Base-by-base conservation (phyloP, 805 yeast species). In the Pichia cabralensis region DNA sequence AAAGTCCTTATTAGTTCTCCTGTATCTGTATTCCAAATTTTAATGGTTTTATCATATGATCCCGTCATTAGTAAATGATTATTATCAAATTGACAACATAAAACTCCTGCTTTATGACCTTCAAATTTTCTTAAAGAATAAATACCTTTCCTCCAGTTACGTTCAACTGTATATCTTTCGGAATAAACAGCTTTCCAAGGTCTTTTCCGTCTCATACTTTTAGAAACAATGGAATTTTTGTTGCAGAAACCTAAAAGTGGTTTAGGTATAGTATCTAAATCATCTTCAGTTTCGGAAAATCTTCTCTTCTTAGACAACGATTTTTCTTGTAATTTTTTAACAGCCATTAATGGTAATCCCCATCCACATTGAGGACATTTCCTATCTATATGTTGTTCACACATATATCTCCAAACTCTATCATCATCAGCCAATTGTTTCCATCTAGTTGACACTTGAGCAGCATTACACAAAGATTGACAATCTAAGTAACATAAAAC, bases 351-450 rank as follows among this genome's bases (percentile, higher is more conserved):
- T 3, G 98, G 98, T 44, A 92, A 66, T 5, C 98, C 98, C 98
- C 98, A 92, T 12, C 98, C 98, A 61, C 98, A 92, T 52, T 84
- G 84, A 26, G 96, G 95, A 61, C 98, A 92, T 57, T 92, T 92
- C 40, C 94, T 70, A 60, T 92, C 98, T 36, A 92, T 92, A 57
- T 92, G 98, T 60, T 92, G 98, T 54, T 86, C 95, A 53, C 98
- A 92, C 86, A 92, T 80, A 46, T 89, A 88, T 54, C 89, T 92
- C 98, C 98, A 92, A 3, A 92, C 96, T 32, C 94, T 62, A 52
- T 92, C 97, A 53, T 89, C 96, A 56, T 92, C 96, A 2, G 98
- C 97, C 39, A 92, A 62, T 37, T 64, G 62, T 53, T 83, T 77
- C 98, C 98, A 92, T 34, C 71, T 74, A 34, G 75, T 72, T 22